These are phyloP conservation scores for Coemansia furcata DNA, from an alignment of 192 early-diverging fungal species.

Conservation along the genomic window DNA sequence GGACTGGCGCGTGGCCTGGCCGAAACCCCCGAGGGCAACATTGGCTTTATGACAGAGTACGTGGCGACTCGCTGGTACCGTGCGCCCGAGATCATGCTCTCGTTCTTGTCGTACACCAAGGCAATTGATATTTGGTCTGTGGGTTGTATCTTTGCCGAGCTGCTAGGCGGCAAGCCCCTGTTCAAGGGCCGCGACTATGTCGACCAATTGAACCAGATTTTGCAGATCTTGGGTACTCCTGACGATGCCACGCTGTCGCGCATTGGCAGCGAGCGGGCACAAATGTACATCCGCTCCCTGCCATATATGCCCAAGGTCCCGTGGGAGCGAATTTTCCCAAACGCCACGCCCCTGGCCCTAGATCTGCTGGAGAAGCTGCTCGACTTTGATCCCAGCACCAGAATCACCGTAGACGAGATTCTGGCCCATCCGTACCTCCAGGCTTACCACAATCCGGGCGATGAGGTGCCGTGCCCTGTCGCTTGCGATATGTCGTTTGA, in stretches of 20 bases:
- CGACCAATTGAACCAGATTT: constrained; percentile 98
- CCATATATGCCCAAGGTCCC: constrained; percentile 87
- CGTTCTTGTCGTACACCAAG: constrained; percentile 97
- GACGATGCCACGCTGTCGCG: constrained; percentile 82
- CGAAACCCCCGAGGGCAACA: constrained; percentile 73
- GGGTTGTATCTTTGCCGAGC: constrained; percentile 98
- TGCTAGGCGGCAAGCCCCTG: constrained; percentile 87
- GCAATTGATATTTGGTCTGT: constrained; percentile 99
- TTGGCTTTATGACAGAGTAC: constrained; percentile 99
- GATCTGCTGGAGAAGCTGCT: constrained; percentile 86
- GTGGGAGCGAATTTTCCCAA: constrained; percentile 83
- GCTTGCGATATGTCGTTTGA: constrained; percentile 50
- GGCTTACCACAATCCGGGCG: constrained; percentile 87
- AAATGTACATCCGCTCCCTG: constrained; percentile 91
- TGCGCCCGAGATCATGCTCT: constrained; percentile 98
- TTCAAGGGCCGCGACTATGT: constrained; percentile 97
- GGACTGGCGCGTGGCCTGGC: constrained; percentile 93
- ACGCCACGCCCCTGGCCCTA: constrained; percentile 75
- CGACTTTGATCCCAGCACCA: constrained; percentile 87
- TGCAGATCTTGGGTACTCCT: constrained; percentile 94
- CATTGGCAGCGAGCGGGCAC: constrained; percentile 92
- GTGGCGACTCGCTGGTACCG: constrained; percentile 99
- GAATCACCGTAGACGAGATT: constrained; percentile 92
- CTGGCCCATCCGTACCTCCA: constrained; percentile 90
- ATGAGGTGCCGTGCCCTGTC: constrained; percentile 62